A percentile compares a stretch with the other conserved stretches of the same genome.
Evolutionary conservation across 139 green algal species (phyloP).

Genomic region (Eudorina sp.): DNA sequence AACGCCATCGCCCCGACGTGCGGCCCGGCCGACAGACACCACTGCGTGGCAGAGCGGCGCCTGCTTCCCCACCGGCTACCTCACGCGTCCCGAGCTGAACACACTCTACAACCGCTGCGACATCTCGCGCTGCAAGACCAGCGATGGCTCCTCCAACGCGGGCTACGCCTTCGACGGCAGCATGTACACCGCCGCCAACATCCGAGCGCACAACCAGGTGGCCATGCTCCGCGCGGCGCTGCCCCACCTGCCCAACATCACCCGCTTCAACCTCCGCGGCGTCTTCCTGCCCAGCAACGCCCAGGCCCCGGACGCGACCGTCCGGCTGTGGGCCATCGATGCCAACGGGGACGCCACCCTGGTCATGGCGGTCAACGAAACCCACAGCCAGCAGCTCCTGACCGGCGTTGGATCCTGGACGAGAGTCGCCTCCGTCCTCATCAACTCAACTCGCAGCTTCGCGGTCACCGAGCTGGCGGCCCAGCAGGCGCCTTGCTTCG

Average conservation of each 20-base stretch:
- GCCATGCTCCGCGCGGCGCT: constrained; percentile 7
- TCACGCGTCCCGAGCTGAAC: constrained; percentile 18
- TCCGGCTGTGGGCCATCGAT: not conserved
- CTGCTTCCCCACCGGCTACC: constrained; percentile 31
- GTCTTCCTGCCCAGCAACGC: not conserved
- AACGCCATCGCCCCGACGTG: not conserved
- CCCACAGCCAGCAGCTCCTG: not conserved
- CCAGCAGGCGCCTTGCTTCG: not conserved
- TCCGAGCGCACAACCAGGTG: not conserved
- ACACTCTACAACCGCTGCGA: not conserved
- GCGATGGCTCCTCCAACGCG: not conserved
- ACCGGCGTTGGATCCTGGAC: not conserved
- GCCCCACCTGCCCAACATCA: not conserved
- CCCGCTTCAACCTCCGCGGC: constrained; percentile 6
- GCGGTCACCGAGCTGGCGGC: not conserved
- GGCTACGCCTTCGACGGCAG: not conserved
- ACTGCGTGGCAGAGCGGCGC: constrained; percentile 40
- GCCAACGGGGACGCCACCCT: not conserved
- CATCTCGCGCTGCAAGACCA: not conserved
- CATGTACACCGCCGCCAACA: not conserved
- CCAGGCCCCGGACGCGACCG: not conserved
- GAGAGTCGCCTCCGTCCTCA: not conserved
- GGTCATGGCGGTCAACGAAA: not conserved
- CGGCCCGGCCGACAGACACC: not conserved
- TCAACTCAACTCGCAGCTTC: not conserved